Evolutionary conservation across 2,329 filamentous ascomycete genomes (phyloP), one percentile per base, ranked within the genome.

Genomic region (Penicillium sp.): DNA sequence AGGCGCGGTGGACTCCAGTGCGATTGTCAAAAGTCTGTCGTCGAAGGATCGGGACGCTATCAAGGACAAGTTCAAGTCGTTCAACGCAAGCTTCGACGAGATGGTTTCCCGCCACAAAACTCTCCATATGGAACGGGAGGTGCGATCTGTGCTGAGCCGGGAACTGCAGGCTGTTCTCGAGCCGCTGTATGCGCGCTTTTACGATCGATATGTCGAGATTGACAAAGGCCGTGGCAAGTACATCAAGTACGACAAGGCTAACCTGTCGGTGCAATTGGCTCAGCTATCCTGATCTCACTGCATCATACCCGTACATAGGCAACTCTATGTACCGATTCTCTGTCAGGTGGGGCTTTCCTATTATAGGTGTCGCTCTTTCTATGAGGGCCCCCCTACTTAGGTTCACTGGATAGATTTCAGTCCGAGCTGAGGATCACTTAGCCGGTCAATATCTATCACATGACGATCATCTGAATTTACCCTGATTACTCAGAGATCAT

Each of bases 181-280:
- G 74, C 92, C 92, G 48, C 80, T 99, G 13, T 99, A 99, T 75
- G 88, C 88, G 56, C 83, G 94, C 41, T 99, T 99, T 74, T 97
- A 90, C 85, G 94, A 97, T 73, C 83, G 92, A 25, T 99, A 99
- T 69, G 92, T 96, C 69, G 94, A 97, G 74, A 86, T 97, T 58
- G 92, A 97, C 74, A 96, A 96, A 77, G 94, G 94, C 53, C 95
- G 92, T 75, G 92, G 92, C 62, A 99, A 99, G 74, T 95, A 97
- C 73, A 91, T 95, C 70, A 96, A 95, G 76, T 97, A 96, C 70
- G 92, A 96, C 76, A 96, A 96, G 78, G 79, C 80, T 36, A 83
- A 85, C 43, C 86, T 99, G 64, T 84, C 88, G 42, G 82, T 83
- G 20, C 74, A 81, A 54, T 68, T 87, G 64, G 75, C 79, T 28